These are phyloP conservation scores for Yamadazyma jaroonii DNA, from an alignment of 1,139 yeast species.

Conservation along the genomic window DNA sequence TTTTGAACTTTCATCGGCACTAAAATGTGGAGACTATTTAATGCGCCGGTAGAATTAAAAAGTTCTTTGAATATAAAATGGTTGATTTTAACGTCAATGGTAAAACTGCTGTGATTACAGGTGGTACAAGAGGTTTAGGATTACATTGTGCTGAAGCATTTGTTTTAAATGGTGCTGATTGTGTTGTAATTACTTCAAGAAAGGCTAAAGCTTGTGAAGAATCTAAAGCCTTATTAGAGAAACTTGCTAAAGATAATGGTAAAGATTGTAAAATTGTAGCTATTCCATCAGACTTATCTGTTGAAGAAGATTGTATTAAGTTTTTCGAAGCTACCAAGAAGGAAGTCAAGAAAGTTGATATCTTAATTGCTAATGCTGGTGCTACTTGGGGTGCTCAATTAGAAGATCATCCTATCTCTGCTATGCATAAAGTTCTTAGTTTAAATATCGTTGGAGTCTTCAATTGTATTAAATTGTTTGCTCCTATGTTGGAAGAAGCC, in stretches of 20 bases:
- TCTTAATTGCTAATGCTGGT: conserved; percentile 76
- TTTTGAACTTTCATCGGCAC: conserved; percentile 1
- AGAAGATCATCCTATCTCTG: conserved; percentile 59
- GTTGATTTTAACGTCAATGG: conserved; percentile 54
- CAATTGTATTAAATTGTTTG: conserved; percentile 60
- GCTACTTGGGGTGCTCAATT: conserved; percentile 77
- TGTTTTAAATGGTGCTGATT: conserved; percentile 60
- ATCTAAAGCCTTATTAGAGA: conserved; percentile 52
- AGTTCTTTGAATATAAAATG: conserved; percentile 20
- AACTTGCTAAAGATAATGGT: conserved; percentile 40
- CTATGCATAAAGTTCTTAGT: conserved; percentile 61
- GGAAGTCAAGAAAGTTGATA: conserved; percentile 50
- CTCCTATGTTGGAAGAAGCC: conserved; percentile 54
- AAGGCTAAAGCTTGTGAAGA: conserved; percentile 62
- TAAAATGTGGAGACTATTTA: conserved; percentile 1
- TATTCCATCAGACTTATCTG: conserved; percentile 61
- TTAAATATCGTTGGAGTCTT: conserved; percentile 74
- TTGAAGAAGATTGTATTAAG: conserved; percentile 46
- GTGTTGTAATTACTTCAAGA: conserved; percentile 66
- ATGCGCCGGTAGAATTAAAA: not conserved
- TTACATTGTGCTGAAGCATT: conserved; percentile 66
- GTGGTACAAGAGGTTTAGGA: conserved; percentile 78
- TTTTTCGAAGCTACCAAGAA: conserved; percentile 44
- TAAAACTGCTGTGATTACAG: conserved; percentile 72
- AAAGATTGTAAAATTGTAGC: conserved; percentile 46